Base-by-base conservation (phyloP, 148 eudicot genomes). In the Diospyros lotus region DNA sequence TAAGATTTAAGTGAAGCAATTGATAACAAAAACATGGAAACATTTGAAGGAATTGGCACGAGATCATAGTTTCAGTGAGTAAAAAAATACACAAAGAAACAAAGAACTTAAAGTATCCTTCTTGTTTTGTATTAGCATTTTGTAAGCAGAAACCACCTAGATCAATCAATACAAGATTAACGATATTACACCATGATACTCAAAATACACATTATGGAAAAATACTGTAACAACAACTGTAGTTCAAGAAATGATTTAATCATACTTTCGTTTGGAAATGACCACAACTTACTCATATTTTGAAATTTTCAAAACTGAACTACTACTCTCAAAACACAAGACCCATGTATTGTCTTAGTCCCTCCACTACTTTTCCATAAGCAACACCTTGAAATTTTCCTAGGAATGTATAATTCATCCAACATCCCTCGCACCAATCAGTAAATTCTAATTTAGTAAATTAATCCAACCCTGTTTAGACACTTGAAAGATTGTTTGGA, bases 1-100 rank as follows among this genome's bases (percentile, higher is more conserved):
- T 7, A 76, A 46, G 42, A 51, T 44, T 45, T 78, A 5, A 39
- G 43, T 62, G 46, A 63, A 42, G 9, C 70, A 40, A 76, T 50
- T 58, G 15, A 9, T 51, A 11, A 45, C 52, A 55, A 12, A 15
- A 17, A 53, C 12, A 67, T 51, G 51, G 14, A 48, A 17, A 67
- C 8, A 9, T 6, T 14, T 56, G 17, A 56, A 5, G 38, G 41
- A 69, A 69, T 8, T 8, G 41, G 59, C 38, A 69, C 7, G 11
- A 9, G 17, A 18, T 28, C 10, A 39, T 38, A 69, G 39, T 28
- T 39, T 28, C 58, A 17, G 63, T 9, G 12, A 13, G 52, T 7
- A 59, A 52, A 8, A 55, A 52, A 18, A 17, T 17, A 51, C n/a
- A 4, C 9, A 52, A 52, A 51, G 28, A 28, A 28, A 28, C 28